Base-by-base conservation (phyloP, 768 basidiomycete genomes). In the Amanita molliuscula region DNA sequence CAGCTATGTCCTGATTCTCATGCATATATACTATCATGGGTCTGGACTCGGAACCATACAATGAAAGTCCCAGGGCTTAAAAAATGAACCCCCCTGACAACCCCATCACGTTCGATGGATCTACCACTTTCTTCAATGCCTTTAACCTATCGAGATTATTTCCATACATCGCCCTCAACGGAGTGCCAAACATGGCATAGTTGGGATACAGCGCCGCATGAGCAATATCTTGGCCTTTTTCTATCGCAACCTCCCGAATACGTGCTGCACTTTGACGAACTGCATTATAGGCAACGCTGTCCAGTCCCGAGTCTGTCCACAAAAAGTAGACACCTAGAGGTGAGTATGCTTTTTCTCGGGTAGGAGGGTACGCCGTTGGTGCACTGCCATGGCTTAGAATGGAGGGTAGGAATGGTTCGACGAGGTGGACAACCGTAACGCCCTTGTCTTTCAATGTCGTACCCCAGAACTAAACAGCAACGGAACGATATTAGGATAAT, bases 141-240 rank as follows among this genome's bases (percentile, higher is more conserved):
- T 55, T 50, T 52, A 78, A 50, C 53, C 50, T 58, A 21, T 50
- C 54, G 4, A 79, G 36, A 48, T 74, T 71, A 2, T 31, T 53
- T 6, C 73, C 75, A 49, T 72, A 76, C 29, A 80, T 65, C 13
- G 57, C 54, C 47, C 67, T 61, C 29, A 76, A 43, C 4, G 74
- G 66, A n/a, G 74, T 76, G 48, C 68, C 67, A 21, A 55, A 61
- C 11, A 71, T 58, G 31, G 76, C 76, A 52, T 78, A 77, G 58
- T 80, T 80, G 40, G 61, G 57, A 6, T 48, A 48, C 23, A 37
- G 10, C 4, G 47, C 35, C 11, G 47, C 47, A 9, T 48, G 55
- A 74, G 78, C 48, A 65, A 64, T 60, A 13, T 37, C 51, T 57
- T 69, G 65, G 28, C 69, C 68, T 51, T 65, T 53, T 6, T 55